These are phyloP conservation scores for Quercus phellos DNA, from an alignment of 331 rosid species.

Conservation along the genomic window DNA sequence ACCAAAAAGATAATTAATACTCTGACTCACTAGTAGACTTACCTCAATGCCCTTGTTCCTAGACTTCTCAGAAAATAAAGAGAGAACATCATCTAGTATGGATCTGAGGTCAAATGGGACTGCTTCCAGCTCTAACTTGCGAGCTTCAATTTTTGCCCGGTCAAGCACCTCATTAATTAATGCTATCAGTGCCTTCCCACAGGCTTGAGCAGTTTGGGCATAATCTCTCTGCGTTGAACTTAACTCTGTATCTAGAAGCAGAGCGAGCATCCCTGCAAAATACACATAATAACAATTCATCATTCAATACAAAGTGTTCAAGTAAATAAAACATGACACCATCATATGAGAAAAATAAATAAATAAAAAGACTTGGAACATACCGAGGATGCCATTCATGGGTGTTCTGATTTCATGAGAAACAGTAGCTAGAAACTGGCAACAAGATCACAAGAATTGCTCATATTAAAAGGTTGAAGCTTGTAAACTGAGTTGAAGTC, in stretches of 20 bases:
- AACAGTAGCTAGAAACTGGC: constrained; percentile 94
- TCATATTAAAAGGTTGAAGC: constrained; percentile 14
- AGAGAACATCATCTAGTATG: constrained; percentile 90
- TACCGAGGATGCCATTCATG: constrained; percentile 96
- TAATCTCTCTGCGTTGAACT: constrained; percentile 91
- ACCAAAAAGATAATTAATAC: not conserved
- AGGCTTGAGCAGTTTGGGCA: constrained; percentile 95
- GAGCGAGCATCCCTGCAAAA: constrained; percentile 88
- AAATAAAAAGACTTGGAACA: constrained; percentile 2
- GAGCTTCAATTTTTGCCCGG: constrained; percentile 95
- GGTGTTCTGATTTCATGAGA: constrained; percentile 99
- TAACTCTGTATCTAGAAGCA: constrained; percentile 85
- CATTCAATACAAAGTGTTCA: constrained; percentile 1
- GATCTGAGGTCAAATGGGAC: constrained; percentile 91
- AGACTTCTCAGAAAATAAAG: constrained; percentile 92
- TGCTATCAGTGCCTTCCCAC: constrained; percentile 91
- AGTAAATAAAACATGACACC: not conserved
- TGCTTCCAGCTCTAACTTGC: constrained; percentile 91
- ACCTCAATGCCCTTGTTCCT: constrained; percentile 94
- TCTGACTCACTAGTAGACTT: constrained; percentile 10
- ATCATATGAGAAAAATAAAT: constrained; percentile 2
- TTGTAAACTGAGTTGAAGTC: constrained; percentile 13
- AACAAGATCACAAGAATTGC: constrained; percentile 17
- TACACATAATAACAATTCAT: constrained; percentile 10
- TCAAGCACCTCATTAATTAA: constrained; percentile 97